Base-by-base conservation (phyloP, 2,329 filamentous ascomycete genomes). In the Mycosphaerella sp. region DNA sequence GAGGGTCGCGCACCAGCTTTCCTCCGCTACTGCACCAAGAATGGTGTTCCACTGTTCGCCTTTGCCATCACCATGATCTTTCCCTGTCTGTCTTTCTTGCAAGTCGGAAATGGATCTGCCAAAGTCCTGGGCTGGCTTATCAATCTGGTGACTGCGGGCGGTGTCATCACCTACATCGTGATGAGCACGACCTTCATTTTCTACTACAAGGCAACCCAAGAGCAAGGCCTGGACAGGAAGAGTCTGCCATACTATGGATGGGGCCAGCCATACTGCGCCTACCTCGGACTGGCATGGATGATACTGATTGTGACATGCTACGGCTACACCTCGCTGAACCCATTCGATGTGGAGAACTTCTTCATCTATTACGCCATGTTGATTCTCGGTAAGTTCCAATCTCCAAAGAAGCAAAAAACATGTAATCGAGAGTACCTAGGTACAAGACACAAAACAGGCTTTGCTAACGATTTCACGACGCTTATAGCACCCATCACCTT, bases 111-210 rank as follows among this genome's bases (percentile, higher is more conserved):
- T 29, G 56, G 60, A 32, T 66, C 67, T 1, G 64, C 64, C 6
- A 60, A 61, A 46, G 69, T 68, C 9, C 55, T 71, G 11, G 62
- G 50, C 32, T 70, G 68, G 65, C 73, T 83, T 47, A 73, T 79
- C 61, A 78, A 74, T 58, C 71, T 83, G 6, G 77, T 81, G 65
- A 56, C 49, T 21, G 36, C 48, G 2, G 48, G 48, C 26, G 76
- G 77, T 47, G 75, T 82, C 60, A 83, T 85, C 67, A 80, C 83
- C 71, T 85, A 82, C 68, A 75, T 84, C 55, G 74, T 79, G 66
- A 81, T 82, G 71, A 72, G 72, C 43, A 64, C 76, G 31, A 83
- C 79, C 10, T 83, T 79, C 67, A 72, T 82, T 53, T 76, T 69
- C 65, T 83, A 81, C 72, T 76, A 80, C 71, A 72, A 73, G 40